Evolutionary conservation across 129 eudicot genomes (phyloP).

Genomic region (Flaveria trinervia): DNA sequence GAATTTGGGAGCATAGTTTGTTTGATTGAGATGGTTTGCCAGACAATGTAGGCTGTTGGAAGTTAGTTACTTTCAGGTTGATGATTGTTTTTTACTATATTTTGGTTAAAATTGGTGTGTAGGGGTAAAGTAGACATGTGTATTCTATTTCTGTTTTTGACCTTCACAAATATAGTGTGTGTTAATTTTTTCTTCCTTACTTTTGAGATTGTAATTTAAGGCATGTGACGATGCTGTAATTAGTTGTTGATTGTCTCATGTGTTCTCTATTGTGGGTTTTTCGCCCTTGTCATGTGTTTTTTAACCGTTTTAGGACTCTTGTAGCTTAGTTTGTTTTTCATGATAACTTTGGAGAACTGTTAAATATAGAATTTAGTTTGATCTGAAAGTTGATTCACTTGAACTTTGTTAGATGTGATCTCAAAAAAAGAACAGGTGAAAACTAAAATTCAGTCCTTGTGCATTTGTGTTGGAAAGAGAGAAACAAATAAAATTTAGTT

Average conservation of each 20-base stretch:
- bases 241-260: not conserved
- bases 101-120: conserved; percentile 11
- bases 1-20: conserved; percentile 6
- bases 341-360: not conserved
- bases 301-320: not conserved
- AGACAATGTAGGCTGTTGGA: conserved; percentile 7
- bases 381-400: not conserved
- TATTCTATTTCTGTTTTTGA: conserved; percentile 30
- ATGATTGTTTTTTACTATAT: conserved; percentile 4
- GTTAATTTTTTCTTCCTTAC: conserved; percentile 5
- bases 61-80: not conserved
- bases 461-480: not conserved
- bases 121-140: conserved; percentile 28
- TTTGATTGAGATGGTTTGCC: conserved; percentile 3
- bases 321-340: not conserved
- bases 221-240: conserved; percentile 1
- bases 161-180: conserved; percentile 27
- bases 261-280: not conserved
- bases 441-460: not conserved
- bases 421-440: not conserved
- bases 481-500: not conserved
- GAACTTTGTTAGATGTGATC: not conserved
- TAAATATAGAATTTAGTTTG: not conserved
- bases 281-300: not conserved
- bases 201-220: conserved; percentile 18